Percentiles rank a stretch among this genome's conserved stretches.
These are phyloP conservation scores for Candida boidinii DNA, from an alignment of 805 yeast genomes.

Conservation along the genomic window DNA sequence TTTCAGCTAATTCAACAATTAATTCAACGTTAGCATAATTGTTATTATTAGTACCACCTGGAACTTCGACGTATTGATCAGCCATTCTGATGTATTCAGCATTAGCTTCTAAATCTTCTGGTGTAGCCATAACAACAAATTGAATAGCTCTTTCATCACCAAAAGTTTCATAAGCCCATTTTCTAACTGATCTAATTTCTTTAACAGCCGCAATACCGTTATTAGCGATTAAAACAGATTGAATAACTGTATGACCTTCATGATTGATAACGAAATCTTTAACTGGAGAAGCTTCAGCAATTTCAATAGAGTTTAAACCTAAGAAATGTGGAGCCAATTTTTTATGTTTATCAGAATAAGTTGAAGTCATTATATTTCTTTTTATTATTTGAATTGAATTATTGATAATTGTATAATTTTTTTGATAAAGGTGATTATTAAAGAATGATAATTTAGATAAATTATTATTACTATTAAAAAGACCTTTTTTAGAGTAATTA, in stretches of 20 bases:
- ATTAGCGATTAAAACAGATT: conserved; percentile 86
- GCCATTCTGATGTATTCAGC: conserved; percentile 99
- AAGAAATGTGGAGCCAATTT: conserved; percentile 63
- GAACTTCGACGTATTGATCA: conserved; percentile 95
- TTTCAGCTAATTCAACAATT: conserved; percentile 94
- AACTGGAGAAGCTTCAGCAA: conserved; percentile 69
- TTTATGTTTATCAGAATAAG: conserved; percentile 15
- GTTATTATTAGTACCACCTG: conserved; percentile 98
- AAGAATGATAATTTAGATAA: no score
- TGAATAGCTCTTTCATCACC: conserved; percentile 90
- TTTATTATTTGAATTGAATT: no score
- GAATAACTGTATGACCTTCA: conserved; percentile 93
- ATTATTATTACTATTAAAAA: no score
- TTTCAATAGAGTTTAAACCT: conserved; percentile 72
- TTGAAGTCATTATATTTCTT: conserved; percentile 13
- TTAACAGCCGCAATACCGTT: conserved; percentile 99
- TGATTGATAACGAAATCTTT: conserved; percentile 78
- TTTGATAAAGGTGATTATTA: no score
- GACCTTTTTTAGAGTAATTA: no score
- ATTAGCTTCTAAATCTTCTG: conserved; percentile 95
- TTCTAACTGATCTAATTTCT: conserved; percentile 93
- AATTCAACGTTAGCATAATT: conserved; percentile 97
- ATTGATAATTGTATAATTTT: no score
- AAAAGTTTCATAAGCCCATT: conserved; percentile 99
- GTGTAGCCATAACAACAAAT: conserved; percentile 98